phyloP scores from a whole-genome alignment of 345 rosid species.

The Syzygium grande region DNA sequence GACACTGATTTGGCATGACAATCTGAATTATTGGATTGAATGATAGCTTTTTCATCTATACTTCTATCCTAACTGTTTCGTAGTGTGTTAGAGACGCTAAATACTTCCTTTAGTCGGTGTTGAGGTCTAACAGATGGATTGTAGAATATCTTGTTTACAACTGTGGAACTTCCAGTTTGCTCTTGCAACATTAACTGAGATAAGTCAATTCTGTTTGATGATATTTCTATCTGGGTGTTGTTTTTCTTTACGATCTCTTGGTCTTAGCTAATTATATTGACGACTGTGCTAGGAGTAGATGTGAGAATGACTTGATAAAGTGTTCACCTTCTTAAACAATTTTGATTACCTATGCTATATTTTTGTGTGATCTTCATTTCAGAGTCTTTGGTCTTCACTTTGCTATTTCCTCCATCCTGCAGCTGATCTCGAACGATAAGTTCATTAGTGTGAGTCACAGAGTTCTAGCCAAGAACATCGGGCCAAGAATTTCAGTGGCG shows the following conservation, averaged over 20 bases:
- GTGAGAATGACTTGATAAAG: background rate
- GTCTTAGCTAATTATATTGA: background rate
- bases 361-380: background rate
- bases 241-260: background rate
- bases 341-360: background rate
- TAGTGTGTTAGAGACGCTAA: background rate
- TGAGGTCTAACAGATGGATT: background rate
- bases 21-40: background rate
- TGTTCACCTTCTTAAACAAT: background rate
- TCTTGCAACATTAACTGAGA: background rate
- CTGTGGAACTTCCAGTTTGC: background rate
- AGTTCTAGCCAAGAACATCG: background rate
- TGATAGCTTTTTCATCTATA: background rate
- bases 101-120: background rate
- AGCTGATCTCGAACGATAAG: conserved; percentile 7
- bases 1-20: background rate
- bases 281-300: background rate
- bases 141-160: background rate
- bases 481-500: conserved; percentile 20
- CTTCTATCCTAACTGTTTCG: background rate
- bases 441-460: background rate
- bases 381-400: background rate
- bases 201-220: background rate
- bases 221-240: background rate
- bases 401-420: background rate